These are phyloP conservation scores for Bothriochloa decipiens DNA, from an alignment of 176 grass and related monocot species.

Conservation along the genomic window DNA sequence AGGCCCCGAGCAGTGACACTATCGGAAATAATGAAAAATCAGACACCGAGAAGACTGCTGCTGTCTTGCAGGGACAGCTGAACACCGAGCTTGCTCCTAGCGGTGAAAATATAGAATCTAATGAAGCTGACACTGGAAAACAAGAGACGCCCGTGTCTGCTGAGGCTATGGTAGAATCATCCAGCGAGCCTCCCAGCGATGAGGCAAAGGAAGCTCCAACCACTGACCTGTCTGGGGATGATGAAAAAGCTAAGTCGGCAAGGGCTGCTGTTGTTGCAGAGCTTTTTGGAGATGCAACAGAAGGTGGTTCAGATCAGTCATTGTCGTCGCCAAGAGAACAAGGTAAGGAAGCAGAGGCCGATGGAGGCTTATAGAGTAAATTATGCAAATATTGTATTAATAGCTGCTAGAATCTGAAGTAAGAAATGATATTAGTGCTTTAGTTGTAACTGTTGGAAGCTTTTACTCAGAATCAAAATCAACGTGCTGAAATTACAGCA, in stretches of 20 bases:
- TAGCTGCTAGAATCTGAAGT: slow-evolving; percentile 8
- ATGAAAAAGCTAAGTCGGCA: not conserved
- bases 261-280: slow-evolving; percentile 9
- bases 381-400: slow-evolving; percentile 35
- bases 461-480: not conserved
- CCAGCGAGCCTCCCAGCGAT: not conserved
- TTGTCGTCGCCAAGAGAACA: slow-evolving; percentile 7
- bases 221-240: not conserved
- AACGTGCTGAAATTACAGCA: not conserved
- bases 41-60: not conserved
- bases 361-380: slow-evolving; percentile 16
- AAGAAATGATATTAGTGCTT: not conserved
- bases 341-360: not conserved
- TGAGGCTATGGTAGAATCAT: not conserved
- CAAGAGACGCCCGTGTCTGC: not conserved
- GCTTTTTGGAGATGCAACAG: not conserved
- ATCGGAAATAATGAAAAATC: slow-evolving; percentile 2
- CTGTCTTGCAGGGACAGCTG: not conserved
- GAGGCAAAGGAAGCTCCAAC: slow-evolving; percentile 7
- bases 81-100: not conserved
- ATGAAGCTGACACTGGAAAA: not conserved
- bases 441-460: slow-evolving; percentile 12
- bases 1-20: not conserved
- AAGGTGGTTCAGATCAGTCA: not conserved
- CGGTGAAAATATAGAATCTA: not conserved